These are phyloP conservation scores for Eleusine coracana DNA, from an alignment of 176 grass and related monocot species.

Conservation along the genomic window DNA sequence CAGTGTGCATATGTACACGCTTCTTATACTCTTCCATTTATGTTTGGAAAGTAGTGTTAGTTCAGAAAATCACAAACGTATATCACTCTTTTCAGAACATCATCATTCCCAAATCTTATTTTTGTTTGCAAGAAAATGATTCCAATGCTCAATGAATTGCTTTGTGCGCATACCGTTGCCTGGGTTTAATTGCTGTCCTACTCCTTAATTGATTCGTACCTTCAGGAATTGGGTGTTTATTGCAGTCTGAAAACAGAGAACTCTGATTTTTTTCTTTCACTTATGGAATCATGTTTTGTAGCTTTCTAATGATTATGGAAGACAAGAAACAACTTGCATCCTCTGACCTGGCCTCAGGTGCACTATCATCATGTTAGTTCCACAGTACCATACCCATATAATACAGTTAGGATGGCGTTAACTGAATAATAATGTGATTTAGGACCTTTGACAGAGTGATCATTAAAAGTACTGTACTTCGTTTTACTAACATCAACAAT, in stretches of 20 bases:
- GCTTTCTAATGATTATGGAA: neutral
- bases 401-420: neutral
- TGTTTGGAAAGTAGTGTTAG: neutral
- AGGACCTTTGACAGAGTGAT: neutral
- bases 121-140: neutral
- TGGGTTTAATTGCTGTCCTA: no score
- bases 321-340: slow-evolving; percentile 8
- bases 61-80: neutral
- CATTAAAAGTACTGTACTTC: neutral
- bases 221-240: no score
- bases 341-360: neutral
- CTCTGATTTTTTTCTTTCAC: no score
- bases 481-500: neutral
- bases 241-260: no score
- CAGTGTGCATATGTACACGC: no score
- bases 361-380: neutral
- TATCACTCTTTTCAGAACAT: neutral
- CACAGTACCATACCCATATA: slow-evolving; percentile 1
- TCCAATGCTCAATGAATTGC: neutral
- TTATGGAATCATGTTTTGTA: neutral
- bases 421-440: neutral
- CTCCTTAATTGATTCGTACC: no score
- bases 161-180: no score
- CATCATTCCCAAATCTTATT: neutral
- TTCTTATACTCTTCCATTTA: neutral